Base-by-base conservation (phyloP, 345 rosid genomes). In the Jatropha curcas region DNA sequence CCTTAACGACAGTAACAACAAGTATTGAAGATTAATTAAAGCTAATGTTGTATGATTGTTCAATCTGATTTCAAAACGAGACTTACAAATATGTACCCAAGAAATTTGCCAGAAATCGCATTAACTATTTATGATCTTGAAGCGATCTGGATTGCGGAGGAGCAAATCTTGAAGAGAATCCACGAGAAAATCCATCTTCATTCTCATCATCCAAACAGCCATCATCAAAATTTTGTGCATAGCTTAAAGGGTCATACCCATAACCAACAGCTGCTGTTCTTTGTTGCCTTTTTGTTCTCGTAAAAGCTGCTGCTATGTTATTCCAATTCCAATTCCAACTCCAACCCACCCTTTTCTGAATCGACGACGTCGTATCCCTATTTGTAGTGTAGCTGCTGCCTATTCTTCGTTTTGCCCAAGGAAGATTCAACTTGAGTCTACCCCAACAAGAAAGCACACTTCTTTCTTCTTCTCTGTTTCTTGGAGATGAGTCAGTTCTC, bases 161-260 rank as follows among this genome's bases (percentile, higher is more conserved):
- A n/a, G 81, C 82, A 63, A 68, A 76, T 67, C 88, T 74, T 27
- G 85, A 77, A 60, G 85, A 83, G 77, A 85, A 85, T 13, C 83
- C 79, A 13, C 72, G 82, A 70, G 71, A 39, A 22, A 65, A 2
- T 25, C 64, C 52, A 63, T 68, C 78, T 48, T 62, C 77, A 48
- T 11, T 12, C 46, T 71, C 79, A 50, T 81, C 81, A 72, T 81
- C 81, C 70, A 79, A 65, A 41, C 59, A 72, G 1, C 86, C 79
- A 0, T 83, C 81, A 52, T 85, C 86, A 43, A 85, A 85, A 74
- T 85, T 85, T n/a, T 83, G 83, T 74, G 88, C 85, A 73, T 83
- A 85, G 67, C 85, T 81, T 56, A 81, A 56, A 62, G 85, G 85
- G 58, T 83, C 86, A 35, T 85, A 85, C 82, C 68, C 70, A 74